Conservation (phyloP, 345 rosid genomes). For the Firmiana major region DNA sequence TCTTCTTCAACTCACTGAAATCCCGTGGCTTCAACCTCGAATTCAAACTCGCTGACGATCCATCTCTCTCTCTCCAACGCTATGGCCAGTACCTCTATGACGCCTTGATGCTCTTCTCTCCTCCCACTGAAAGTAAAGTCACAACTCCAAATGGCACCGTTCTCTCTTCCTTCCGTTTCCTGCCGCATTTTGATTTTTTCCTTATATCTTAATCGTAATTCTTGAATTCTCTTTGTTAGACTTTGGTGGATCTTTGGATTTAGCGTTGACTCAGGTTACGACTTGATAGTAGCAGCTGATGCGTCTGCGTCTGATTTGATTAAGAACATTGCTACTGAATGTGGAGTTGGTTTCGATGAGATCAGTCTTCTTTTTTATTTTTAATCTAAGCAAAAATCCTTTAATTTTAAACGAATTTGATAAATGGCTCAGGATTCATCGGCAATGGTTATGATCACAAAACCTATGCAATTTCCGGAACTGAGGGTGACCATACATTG, state of each 20-base stretch:
- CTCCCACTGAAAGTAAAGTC: conserved; percentile 53
- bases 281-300: conserved; percentile 63
- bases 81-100: conserved; percentile 66
- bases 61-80: conserved; percentile 54
- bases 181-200: background rate
- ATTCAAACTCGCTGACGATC: conserved; percentile 60
- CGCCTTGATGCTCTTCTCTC: conserved; percentile 53
- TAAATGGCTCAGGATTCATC: conserved; percentile 46
- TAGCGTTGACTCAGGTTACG: conserved; percentile 69
- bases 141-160: conserved; percentile 13
- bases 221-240: conserved; percentile 21
- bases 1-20: conserved; percentile 57
- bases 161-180: background rate
- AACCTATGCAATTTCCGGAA: conserved; percentile 44
- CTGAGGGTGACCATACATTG: conserved; percentile 59
- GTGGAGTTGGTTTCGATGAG: conserved; percentile 75
- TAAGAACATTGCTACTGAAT: conserved; percentile 49
- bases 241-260: conserved; percentile 59
- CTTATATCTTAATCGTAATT: background rate
- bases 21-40: conserved; percentile 60
- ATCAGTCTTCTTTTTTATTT: conserved; percentile 25
- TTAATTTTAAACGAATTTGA: background rate
- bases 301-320: conserved; percentile 59
- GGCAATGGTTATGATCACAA: conserved; percentile 57
- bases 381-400: background rate